Evolutionary conservation across 495 filamentous ascomycete species (phyloP).

Genomic region (Aspergillus heteromorphus): DNA sequence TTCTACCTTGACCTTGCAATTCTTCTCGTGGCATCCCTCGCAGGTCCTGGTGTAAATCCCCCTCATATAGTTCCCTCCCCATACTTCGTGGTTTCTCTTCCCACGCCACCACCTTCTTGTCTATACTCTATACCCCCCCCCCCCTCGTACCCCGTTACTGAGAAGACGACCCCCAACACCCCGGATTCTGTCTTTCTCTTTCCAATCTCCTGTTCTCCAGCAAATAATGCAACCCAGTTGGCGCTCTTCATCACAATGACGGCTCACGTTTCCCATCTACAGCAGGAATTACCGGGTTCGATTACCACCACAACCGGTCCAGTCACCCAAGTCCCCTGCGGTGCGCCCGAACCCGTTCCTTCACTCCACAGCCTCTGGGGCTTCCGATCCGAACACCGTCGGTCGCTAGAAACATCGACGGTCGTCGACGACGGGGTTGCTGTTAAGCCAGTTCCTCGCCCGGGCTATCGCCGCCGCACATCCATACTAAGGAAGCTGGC

Average conservation of each 20-base stretch:
- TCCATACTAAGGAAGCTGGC: slow-evolving; percentile 41
- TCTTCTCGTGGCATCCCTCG: neutral
- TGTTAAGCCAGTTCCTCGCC: slow-evolving; percentile 25
- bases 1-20: neutral
- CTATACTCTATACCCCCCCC: neutral
- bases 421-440: slow-evolving; percentile 15
- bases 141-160: neutral
- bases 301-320: slow-evolving; percentile 13
- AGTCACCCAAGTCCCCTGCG: slow-evolving; percentile 18
- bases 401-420: slow-evolving; percentile 8
- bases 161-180: neutral
- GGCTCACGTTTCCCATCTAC: slow-evolving; percentile 29
- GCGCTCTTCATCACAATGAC: slow-evolving; percentile 25
- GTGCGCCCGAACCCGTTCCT: slow-evolving; percentile 14
- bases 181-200: neutral
- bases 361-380: slow-evolving; percentile 25
- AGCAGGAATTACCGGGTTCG: slow-evolving; percentile 26
- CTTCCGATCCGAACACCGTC: slow-evolving; percentile 23
- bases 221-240: slow-evolving; percentile 18
- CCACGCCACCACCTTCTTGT: neutral
- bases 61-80: neutral
- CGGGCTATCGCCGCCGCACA: slow-evolving; percentile 22
- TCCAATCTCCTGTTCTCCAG: neutral
- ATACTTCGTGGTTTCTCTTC: neutral
- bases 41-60: neutral